These are phyloP conservation scores for Syncephalastrum racemosum DNA, from an alignment of 371 early-diverging fungal genomes.

Conservation along the genomic window DNA sequence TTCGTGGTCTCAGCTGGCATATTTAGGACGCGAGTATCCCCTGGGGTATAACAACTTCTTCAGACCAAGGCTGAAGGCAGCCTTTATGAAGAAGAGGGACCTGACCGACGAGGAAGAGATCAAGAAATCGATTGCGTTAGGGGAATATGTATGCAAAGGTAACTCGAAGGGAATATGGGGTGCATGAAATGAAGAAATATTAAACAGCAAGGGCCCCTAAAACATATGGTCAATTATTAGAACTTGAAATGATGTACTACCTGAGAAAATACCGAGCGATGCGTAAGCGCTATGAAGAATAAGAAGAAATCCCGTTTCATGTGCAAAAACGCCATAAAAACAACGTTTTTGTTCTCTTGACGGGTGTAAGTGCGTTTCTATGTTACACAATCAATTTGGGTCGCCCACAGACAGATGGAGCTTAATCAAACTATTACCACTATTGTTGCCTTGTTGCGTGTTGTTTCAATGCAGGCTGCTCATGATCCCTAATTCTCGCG, in stretches of 20 bases:
- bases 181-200: neutral
- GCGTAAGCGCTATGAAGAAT: slow-evolving; percentile 53
- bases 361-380: too few species aligned
- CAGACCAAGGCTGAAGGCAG: slow-evolving; percentile 57
- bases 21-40: slow-evolving; percentile 65
- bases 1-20: slow-evolving; percentile 39
- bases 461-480: neutral
- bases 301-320: slow-evolving; percentile 6
- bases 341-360: too few species aligned
- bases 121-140: slow-evolving; percentile 60
- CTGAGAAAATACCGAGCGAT: slow-evolving; percentile 71
- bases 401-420: too few species aligned
- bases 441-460: too few species aligned
- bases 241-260: slow-evolving; percentile 74
- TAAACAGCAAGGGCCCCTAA: neutral
- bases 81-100: slow-evolving; percentile 66
- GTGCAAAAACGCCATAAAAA: slow-evolving; percentile 5
- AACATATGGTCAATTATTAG: slow-evolving; percentile 23
- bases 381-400: too few species aligned
- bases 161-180: neutral
- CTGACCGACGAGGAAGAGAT: slow-evolving; percentile 57
- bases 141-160: slow-evolving; percentile 67
- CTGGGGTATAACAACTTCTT: slow-evolving; percentile 57
- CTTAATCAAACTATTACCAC: too few species aligned
- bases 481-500: slow-evolving; percentile 28